Evolutionary conservation across 1,139 yeast genomes (phyloP).

Genomic region (Diutina scorzettiae): DNA sequence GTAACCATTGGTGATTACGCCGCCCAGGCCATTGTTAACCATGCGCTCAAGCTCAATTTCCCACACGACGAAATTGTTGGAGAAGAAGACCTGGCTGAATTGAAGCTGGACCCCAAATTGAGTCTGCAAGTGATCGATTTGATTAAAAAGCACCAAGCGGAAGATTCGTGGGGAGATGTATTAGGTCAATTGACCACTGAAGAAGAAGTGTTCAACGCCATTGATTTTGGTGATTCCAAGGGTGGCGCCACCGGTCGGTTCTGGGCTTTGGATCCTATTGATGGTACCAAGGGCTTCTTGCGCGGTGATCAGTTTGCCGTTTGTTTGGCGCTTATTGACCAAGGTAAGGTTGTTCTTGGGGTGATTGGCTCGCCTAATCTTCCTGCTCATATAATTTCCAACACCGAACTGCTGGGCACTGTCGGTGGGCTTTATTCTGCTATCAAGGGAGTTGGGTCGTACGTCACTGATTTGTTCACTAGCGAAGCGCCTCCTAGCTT

Average conservation of each 20-base stretch:
- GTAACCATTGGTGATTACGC: slow-evolving; percentile 96
- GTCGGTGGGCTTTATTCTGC: slow-evolving; percentile 73
- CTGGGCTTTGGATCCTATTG: slow-evolving; percentile 98
- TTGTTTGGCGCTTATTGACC: slow-evolving; percentile 78
- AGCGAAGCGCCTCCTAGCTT: slow-evolving; percentile 23
- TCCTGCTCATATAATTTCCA: slow-evolving; percentile 21
- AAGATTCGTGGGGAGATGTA: slow-evolving; percentile 13
- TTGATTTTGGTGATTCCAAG: slow-evolving; percentile 65
- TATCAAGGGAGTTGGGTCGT: slow-evolving; percentile 63
- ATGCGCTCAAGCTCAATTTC: slow-evolving; percentile 68
- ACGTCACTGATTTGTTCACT: slow-evolving; percentile 34
- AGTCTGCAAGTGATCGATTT: slow-evolving; percentile 37
- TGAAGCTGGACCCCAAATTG: slow-evolving; percentile 33
- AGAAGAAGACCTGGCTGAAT: slow-evolving; percentile 73
- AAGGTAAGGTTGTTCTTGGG: slow-evolving; percentile 78
- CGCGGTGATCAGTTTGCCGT: slow-evolving; percentile 97
- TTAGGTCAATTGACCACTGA: slow-evolving; percentile 34
- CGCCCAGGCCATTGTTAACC: slow-evolving; percentile 85
- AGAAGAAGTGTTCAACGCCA: slow-evolving; percentile 45
- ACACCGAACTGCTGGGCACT: slow-evolving; percentile 23
- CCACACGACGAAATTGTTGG: slow-evolving; percentile 85
- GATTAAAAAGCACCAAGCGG: slow-evolving; percentile 31
- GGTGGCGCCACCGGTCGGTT: slow-evolving; percentile 76
- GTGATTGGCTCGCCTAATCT: slow-evolving; percentile 95
- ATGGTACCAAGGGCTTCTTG: slow-evolving; percentile 93